phyloP scores from a whole-genome alignment of 2,329 filamentous ascomycete genomes.

The Epichloe hybrida region DNA sequence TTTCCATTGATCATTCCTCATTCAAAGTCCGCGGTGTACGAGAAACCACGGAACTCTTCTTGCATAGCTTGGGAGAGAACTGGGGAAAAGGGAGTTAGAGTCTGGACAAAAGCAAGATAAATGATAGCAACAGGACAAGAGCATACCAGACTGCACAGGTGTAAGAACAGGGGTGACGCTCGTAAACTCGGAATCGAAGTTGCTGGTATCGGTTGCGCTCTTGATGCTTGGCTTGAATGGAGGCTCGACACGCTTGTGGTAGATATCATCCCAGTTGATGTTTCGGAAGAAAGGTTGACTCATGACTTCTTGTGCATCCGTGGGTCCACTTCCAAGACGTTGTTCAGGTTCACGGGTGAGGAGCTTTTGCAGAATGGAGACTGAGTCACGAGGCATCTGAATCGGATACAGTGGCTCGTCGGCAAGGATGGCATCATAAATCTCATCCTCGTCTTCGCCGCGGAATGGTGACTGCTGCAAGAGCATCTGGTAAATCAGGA shows the following conservation, averaged over 20 bases:
- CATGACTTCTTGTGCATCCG: constrained; percentile 97
- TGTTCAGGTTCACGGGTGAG: constrained; percentile 90
- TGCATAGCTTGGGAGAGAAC: constrained; percentile 98
- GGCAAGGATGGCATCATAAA: constrained; percentile 94
- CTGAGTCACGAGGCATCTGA: constrained; percentile 98
- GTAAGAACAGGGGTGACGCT: constrained; percentile 96
- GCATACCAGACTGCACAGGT: constrained; percentile 89
- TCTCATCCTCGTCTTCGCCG: constrained; percentile 97
- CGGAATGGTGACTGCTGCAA: constrained; percentile 97
- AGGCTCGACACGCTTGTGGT: constrained; percentile 80
- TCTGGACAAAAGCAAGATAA: constrained; percentile 6
- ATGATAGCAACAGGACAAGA: neutral
- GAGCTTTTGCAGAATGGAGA: constrained; percentile 94
- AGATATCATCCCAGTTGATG: constrained; percentile 98
- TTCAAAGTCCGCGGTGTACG: constrained; percentile 86
- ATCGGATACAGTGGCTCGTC: constrained; percentile 97
- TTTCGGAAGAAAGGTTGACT: constrained; percentile 96
- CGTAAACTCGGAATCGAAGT: constrained; percentile 97
- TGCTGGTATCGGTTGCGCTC: constrained; percentile 94
- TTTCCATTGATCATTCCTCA: constrained; percentile 22
- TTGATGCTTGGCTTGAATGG: constrained; percentile 86
- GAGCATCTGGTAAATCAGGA: constrained; percentile 98
- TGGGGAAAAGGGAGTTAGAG: constrained; percentile 25
- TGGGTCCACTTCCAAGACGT: constrained; percentile 84
- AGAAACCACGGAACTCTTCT: constrained; percentile 98